Percentiles rank a stretch among this genome's conserved stretches.
These are phyloP conservation scores for Carex parvula DNA, from an alignment of 176 grass and related monocot genomes.

Conservation along the genomic window DNA sequence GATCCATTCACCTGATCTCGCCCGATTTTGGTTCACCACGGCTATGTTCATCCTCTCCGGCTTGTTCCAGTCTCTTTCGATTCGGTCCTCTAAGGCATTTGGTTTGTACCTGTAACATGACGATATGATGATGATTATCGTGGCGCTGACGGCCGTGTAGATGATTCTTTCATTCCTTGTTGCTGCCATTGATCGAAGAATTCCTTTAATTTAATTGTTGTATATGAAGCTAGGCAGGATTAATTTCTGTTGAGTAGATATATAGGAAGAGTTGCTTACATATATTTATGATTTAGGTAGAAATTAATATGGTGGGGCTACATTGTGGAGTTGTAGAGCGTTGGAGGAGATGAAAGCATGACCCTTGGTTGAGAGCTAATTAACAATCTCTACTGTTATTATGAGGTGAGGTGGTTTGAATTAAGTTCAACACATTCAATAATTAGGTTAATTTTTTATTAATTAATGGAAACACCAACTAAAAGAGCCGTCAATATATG, in stretches of 20 bases:
- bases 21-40: neutral
- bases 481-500: neutral
- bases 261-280: neutral
- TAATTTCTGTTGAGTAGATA: neutral
- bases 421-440: no score
- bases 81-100: neutral
- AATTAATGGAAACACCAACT: neutral
- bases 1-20: neutral
- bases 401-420: no score
- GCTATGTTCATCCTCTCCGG: neutral
- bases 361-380: constrained; percentile 13
- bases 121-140: neutral
- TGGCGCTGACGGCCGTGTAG: neutral
- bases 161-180: neutral
- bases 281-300: neutral
- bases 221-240: neutral
- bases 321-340: neutral
- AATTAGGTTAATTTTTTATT: neutral
- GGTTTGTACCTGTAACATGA: neutral
- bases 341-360: neutral
- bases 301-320: neutral
- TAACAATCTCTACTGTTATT: neutral
- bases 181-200: constrained; percentile 14
- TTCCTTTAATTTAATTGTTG: neutral
- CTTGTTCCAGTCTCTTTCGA: neutral